Evolutionary conservation across 2,329 filamentous ascomycete genomes (phyloP), one percentile per base, ranked within the genome.

Genomic region (Aspergillus sergii): DNA sequence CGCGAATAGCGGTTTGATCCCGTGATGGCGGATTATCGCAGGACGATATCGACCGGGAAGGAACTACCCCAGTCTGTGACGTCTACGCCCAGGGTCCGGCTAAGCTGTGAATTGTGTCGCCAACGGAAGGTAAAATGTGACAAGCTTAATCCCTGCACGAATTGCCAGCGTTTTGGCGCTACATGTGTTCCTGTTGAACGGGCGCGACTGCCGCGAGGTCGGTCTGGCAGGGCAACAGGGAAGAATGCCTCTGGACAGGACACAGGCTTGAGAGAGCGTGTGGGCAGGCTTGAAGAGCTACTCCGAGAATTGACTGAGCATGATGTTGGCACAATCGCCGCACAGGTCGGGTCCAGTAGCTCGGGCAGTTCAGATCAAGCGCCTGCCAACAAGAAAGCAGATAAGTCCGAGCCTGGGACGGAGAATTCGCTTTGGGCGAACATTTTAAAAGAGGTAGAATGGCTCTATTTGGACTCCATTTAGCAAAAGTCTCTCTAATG

Each of bases 41-140:
- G 51, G 45, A 39, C 43, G 41, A 50, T 30, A 36, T 14, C 30
- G 32, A 39, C 34, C 19, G 30, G 28, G n/a, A 36, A 34, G 41
- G 30, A 26, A 12, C 19, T 34, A 1, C 50, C 51, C 53, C 51
- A 39, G 32, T 10, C 21, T 7, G n/a, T 43, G 23, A 23, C 41
- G 14, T 57, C 50, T 12, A 34, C 68, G 7, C 69, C 68, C 30
- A 65, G 56, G 28, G 72, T 74, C 7, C 66, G 71, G 26, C 65
- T 77, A 3, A 73, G 68, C 59, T 77, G 75, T 36, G 72, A 75
- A 59, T 65, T 68, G 30, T 76, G 73, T 61, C 72, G 68, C 30
- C 69, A 71, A 57, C 75, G 74, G 51, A 77, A 76, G 57, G 72
- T 75, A 11, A 75, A 71, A 63, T 77, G 74, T 51, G 74, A 76